Percentiles rank a stretch among this genome's conserved stretches.
Evolutionary conservation across 2,329 filamentous ascomycete genomes (phyloP).

Genomic region (Hymenoscyphus repandus): DNA sequence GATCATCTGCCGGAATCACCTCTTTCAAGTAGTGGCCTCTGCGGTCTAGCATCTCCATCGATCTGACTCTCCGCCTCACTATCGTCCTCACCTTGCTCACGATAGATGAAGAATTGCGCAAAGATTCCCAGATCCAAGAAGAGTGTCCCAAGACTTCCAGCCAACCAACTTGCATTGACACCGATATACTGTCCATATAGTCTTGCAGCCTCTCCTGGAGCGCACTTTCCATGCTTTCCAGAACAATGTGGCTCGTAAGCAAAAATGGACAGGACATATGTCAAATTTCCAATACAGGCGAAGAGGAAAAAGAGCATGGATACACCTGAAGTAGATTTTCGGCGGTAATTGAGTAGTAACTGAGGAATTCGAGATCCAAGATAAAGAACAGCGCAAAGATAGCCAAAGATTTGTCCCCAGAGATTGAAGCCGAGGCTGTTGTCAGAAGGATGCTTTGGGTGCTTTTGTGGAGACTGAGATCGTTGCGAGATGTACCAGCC

Average conservation of each 20-base stretch:
- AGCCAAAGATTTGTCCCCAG: slow-evolving; percentile 87
- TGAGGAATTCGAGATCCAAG: slow-evolving; percentile 87
- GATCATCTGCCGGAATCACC: slow-evolving; percentile 13
- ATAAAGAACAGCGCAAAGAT: slow-evolving; percentile 84
- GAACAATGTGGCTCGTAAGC: slow-evolving; percentile 75
- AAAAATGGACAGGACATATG: slow-evolving; percentile 86
- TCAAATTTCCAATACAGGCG: slow-evolving; percentile 90
- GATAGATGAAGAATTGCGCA: slow-evolving; percentile 86
- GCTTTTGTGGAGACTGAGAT: slow-evolving; percentile 18
- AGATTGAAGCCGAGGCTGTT: slow-evolving; percentile 62
- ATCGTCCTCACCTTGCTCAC: slow-evolving; percentile 14
- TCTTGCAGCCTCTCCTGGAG: slow-evolving; percentile 54
- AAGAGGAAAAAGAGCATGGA: slow-evolving; percentile 95
- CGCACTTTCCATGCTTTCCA: slow-evolving; percentile 43
- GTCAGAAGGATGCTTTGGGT: slow-evolving; percentile 30
- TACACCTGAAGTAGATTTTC: slow-evolving; percentile 89
- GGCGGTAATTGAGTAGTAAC: slow-evolving; percentile 83
- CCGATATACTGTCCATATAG: slow-evolving; percentile 80
- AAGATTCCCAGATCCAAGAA: slow-evolving; percentile 83
- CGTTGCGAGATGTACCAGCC: slow-evolving; percentile 74
- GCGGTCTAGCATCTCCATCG: slow-evolving; percentile 9
- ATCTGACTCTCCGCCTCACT: slow-evolving; percentile 9
- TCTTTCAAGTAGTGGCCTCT: slow-evolving; percentile 21
- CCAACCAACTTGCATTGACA: slow-evolving; percentile 85
- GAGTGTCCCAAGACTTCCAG: slow-evolving; percentile 83